Conservation (phyloP, 1,284 basidiomycete genomes). For the Cystobasidiaceae sp. region DNA sequence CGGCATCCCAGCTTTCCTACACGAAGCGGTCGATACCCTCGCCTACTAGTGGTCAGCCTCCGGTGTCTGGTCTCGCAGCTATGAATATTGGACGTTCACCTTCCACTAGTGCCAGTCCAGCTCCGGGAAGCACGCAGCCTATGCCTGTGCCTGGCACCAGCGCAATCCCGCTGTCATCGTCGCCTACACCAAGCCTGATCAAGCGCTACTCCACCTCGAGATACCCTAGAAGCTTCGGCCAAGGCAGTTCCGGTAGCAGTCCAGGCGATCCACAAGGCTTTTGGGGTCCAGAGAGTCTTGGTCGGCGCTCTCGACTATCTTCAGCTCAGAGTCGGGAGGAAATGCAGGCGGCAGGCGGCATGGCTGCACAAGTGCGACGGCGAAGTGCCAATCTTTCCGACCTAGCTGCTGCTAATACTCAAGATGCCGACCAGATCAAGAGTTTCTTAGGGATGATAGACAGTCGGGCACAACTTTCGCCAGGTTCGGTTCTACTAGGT, state of each 20-base stretch:
- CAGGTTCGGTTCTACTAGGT: not conserved
- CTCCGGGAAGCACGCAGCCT: not conserved
- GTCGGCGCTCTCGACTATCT: constrained; percentile 12
- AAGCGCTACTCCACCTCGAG: constrained; percentile 23
- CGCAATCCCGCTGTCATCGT: constrained; percentile 9
- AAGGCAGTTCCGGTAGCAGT: constrained; percentile 27
- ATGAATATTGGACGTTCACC: constrained; percentile 18
- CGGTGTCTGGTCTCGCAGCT: constrained; percentile 20
- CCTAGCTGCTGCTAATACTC: not conserved
- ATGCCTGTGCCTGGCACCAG: constrained; percentile 5
- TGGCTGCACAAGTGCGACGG: not conserved
- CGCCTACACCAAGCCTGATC: constrained; percentile 25
- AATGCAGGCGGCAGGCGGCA: not conserved
- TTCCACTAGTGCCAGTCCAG: not conserved
- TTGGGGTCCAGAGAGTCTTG: constrained; percentile 16
- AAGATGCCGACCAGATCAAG: constrained; percentile 39
- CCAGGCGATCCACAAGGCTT: constrained; percentile 9
- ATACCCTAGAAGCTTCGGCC: constrained; percentile 29
- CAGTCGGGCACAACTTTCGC: constrained; percentile 34
- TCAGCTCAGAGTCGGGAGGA: constrained; percentile 11
- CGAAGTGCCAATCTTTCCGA: not conserved
- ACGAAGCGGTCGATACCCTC: constrained; percentile 16
- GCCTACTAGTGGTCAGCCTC: constrained; percentile 3
- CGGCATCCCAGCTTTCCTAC: constrained; percentile 26
- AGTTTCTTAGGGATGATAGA: constrained; percentile 39